Conservation (phyloP, 352 stramenopile species). For the Phytophthora pini region DNA sequence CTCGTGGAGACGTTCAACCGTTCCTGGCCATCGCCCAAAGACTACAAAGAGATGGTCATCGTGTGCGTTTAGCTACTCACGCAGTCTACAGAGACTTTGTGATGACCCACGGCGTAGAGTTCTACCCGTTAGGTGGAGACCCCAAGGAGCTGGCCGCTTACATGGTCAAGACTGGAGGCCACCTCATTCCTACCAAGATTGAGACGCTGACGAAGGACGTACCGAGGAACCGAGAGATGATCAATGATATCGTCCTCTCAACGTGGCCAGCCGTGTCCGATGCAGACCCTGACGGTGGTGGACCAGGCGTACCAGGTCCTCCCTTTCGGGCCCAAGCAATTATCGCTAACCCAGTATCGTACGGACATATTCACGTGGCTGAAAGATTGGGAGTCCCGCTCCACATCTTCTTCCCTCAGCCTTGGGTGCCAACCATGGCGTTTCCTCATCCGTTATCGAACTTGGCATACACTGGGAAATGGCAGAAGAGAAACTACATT, state of each 20-base stretch:
- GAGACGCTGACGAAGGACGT: constrained; percentile 71
- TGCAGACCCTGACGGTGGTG: constrained; percentile 72
- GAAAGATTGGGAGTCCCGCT: constrained; percentile 91
- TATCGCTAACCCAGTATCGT: constrained; percentile 92
- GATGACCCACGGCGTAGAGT: constrained; percentile 70
- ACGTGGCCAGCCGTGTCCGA: constrained; percentile 88
- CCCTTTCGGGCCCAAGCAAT: constrained; percentile 90
- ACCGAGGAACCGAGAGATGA: constrained; percentile 84
- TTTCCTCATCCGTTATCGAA: constrained; percentile 92
- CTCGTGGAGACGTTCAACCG: constrained; percentile 84
- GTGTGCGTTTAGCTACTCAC: constrained; percentile 92
- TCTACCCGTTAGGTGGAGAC: constrained; percentile 78
- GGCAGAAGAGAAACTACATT: constrained; percentile 65
- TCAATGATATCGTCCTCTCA: constrained; percentile 86
- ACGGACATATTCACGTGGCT: constrained; percentile 93
- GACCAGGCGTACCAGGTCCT: constrained; percentile 36
- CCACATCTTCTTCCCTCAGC: constrained; percentile 94
- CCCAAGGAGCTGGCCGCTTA: constrained; percentile 84
- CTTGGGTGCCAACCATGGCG: constrained; percentile 81
- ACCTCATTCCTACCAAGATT: constrained; percentile 73
- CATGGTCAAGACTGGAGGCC: constrained; percentile 91
- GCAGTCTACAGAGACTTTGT: constrained; percentile 88
- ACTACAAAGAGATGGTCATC: constrained; percentile 83
- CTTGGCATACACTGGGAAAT: constrained; percentile 68
- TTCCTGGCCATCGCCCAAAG: constrained; percentile 82